Conservation (phyloP, 768 basidiomycete species). For the Rhizopogon salebrosus region DNA sequence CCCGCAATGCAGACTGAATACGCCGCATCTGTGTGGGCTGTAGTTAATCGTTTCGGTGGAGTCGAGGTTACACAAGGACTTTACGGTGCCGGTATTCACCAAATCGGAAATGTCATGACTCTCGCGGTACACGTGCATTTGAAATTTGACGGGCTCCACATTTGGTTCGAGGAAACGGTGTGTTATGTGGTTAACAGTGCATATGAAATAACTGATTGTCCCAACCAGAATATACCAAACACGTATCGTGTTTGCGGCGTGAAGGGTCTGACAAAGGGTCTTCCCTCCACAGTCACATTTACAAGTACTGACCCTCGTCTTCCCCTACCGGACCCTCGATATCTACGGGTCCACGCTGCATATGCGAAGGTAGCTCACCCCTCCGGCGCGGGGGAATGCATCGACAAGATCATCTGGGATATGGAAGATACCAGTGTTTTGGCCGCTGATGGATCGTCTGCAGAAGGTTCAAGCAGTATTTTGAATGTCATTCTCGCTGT, state of each 20-base stretch:
- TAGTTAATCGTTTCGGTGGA: conserved; percentile 15
- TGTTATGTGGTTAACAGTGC: neutral
- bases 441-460: too few species aligned
- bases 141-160: neutral
- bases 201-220: neutral
- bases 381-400: conserved; percentile 33
- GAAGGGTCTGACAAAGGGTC: neutral
- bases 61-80: conserved; percentile 11
- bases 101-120: conserved; percentile 13
- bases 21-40: conserved; percentile 9
- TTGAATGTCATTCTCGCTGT: too few species aligned
- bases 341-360: conserved; percentile 34
- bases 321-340: conserved; percentile 27
- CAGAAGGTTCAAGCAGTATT: too few species aligned
- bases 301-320: conserved; percentile 19
- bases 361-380: conserved; percentile 35
- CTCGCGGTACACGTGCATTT: neutral
- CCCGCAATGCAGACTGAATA: too few species aligned
- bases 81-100: conserved; percentile 22
- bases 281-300: conserved; percentile 19
- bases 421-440: conserved; percentile 10
- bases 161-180: conserved; percentile 7
- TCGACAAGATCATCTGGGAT: conserved; percentile 24
- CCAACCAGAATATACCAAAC: neutral
- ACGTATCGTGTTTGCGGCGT: neutral